A percentile compares a stretch with the other conserved stretches of the same genome.
Conservation (phyloP, 768 basidiomycete genomes). For the Botryobasidium botryosum region DNA sequence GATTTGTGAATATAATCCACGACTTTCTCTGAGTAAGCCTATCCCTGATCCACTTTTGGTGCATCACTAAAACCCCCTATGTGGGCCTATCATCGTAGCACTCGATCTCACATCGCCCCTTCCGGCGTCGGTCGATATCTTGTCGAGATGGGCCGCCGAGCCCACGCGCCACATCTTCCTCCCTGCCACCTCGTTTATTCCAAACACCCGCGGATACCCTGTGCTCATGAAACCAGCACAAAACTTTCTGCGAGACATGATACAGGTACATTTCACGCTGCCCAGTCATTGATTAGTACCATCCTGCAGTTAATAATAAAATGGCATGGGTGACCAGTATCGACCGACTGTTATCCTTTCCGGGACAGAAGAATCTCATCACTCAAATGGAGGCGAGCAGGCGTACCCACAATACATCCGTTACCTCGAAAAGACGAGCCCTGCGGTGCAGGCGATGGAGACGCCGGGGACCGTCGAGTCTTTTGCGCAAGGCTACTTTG, state of each 20-base stretch:
- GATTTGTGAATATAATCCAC: conserved; percentile 68
- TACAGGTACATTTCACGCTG: conserved; percentile 41
- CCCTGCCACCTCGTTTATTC: conserved; percentile 81
- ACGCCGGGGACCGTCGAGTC: conserved; percentile 67
- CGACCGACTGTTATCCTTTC: conserved; percentile 73
- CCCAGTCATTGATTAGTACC: not conserved
- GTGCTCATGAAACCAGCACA: conserved; percentile 91
- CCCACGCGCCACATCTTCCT: conserved; percentile 79
- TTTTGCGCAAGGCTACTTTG: conserved; percentile 85
- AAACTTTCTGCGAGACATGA: conserved; percentile 73
- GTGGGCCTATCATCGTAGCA: conserved; percentile 29
- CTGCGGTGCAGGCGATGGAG: conserved; percentile 41
- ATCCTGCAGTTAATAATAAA: too few species aligned
- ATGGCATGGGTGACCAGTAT: too few species aligned
- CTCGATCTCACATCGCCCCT: conserved; percentile 83
- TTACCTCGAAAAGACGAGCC: conserved; percentile 66
- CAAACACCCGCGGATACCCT: conserved; percentile 92
- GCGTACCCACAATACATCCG: conserved; percentile 84
- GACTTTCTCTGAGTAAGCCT: conserved; percentile 51
- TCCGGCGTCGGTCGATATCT: conserved; percentile 55
- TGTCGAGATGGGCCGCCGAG: conserved; percentile 85
- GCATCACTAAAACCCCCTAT: not conserved
- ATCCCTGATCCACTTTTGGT: conserved; percentile 5
- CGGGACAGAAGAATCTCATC: conserved; percentile 43
- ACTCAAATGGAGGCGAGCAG: conserved; percentile 61